Evolutionary conservation across 106 monocot genomes (phyloP).

Genomic region (Acorus gramineus): DNA sequence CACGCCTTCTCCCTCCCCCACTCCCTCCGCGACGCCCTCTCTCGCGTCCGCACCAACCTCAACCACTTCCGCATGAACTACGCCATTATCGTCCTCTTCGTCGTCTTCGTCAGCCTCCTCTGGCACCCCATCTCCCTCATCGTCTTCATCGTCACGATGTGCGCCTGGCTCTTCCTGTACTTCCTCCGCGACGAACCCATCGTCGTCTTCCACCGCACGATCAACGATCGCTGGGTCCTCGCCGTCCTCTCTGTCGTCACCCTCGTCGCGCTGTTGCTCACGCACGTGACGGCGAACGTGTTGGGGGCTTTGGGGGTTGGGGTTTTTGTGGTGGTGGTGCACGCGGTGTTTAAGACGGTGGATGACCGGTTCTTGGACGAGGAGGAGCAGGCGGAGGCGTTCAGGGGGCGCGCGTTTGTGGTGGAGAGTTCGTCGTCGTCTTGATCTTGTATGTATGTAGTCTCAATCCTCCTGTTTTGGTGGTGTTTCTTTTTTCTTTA

Average conservation of each 20-base stretch:
- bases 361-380: background rate
- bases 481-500: too few species aligned
- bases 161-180: slow-evolving; percentile 11
- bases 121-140: slow-evolving; percentile 3
- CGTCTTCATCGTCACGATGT: slow-evolving; percentile 9
- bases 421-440: too few species aligned
- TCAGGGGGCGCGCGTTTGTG: too few species aligned
- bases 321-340: background rate
- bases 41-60: too few species aligned
- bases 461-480: too few species aligned
- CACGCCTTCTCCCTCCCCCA: too few species aligned
- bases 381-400: background rate
- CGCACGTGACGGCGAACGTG: slow-evolving; percentile 4
- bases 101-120: too few species aligned
- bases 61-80: too few species aligned
- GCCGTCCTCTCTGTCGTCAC: slow-evolving; percentile 2
- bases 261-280: slow-evolving; percentile 1
- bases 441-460: too few species aligned
- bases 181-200: slow-evolving; percentile 10
- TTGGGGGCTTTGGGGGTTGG: slow-evolving; percentile 7
- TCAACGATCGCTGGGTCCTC: slow-evolving; percentile 2
- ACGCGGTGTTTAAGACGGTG: slow-evolving; percentile 5
- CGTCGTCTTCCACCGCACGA: background rate
- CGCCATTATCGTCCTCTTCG: too few species aligned
- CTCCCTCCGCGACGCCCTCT: too few species aligned